A percentile compares a stretch with the other conserved stretches of the same genome.
Conservation (phyloP, 176 grass and related monocot species). For the Carex myosuroides region DNA sequence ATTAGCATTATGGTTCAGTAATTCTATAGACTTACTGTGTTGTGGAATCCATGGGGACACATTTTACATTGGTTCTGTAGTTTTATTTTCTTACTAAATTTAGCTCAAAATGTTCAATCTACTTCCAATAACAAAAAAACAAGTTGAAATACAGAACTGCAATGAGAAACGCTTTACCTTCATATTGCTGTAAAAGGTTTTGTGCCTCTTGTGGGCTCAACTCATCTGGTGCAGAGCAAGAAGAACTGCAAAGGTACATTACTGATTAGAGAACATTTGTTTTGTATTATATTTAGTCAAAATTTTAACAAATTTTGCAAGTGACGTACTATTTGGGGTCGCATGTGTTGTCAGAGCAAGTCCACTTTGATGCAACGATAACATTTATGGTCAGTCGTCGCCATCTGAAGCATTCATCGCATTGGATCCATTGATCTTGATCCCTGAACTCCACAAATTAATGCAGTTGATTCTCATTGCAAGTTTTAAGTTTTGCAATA, state of each 20-base stretch:
- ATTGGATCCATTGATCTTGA: conserved; percentile 98
- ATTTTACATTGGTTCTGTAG: not conserved
- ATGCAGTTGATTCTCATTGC: not conserved
- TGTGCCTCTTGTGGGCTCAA: conserved; percentile 81
- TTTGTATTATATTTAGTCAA: not conserved
- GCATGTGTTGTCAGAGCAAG: conserved; percentile 68
- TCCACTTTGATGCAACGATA: conserved; percentile 81
- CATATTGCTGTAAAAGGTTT: conserved; percentile 67
- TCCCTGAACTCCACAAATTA: conserved; percentile 45
- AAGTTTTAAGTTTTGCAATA: not conserved
- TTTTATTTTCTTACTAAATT: not conserved
- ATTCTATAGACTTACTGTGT: not conserved
- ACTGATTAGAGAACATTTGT: conserved; percentile 23
- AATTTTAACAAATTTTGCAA: not conserved
- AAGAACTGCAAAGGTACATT: conserved; percentile 44
- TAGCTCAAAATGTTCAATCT: not conserved
- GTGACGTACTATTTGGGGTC: conserved; percentile 52
- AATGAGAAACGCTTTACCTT: conserved; percentile 40
- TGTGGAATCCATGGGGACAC: not conserved
- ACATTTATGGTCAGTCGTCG: conserved; percentile 70
- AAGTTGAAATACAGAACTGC: not conserved
- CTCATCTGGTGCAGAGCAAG: conserved; percentile 69
- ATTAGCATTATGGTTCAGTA: not conserved
- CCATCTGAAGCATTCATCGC: conserved; percentile 91
- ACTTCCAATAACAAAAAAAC: not conserved